Evolutionary conservation across 1,284 basidiomycete genomes (phyloP).

Genomic region (Omphalotus olearius): DNA sequence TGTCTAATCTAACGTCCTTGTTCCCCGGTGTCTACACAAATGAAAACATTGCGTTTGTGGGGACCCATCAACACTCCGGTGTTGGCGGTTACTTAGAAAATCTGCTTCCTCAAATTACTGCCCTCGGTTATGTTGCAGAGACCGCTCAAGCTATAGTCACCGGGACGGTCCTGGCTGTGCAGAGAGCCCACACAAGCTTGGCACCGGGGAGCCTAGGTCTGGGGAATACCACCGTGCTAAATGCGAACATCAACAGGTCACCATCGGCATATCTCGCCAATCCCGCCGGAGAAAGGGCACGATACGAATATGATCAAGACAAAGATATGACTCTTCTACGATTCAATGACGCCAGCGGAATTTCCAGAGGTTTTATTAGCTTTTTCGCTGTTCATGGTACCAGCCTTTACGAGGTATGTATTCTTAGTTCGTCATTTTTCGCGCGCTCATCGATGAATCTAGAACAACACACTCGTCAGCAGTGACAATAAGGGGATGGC

Average conservation of each 20-base stretch:
- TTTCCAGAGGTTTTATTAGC: slow-evolving; percentile 61
- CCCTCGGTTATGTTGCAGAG: slow-evolving; percentile 68
- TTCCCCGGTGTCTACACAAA: slow-evolving; percentile 66
- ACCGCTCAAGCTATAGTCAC: slow-evolving; percentile 67
- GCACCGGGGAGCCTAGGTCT: slow-evolving; percentile 54
- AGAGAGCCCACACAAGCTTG: slow-evolving; percentile 62
- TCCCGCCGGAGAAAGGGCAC: slow-evolving; percentile 60
- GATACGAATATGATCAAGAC: slow-evolving; percentile 67
- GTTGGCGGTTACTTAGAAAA: slow-evolving; percentile 79
- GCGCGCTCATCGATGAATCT: neutral
- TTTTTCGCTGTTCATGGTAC: slow-evolving; percentile 84
- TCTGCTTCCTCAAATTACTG: slow-evolving; percentile 73
- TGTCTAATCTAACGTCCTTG: slow-evolving; percentile 47
- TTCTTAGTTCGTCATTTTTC: neutral
- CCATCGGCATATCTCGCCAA: slow-evolving; percentile 74
- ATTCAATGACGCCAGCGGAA: slow-evolving; percentile 56
- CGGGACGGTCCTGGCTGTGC: slow-evolving; percentile 67
- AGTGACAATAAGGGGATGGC: slow-evolving; percentile 83
- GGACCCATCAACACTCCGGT: slow-evolving; percentile 76
- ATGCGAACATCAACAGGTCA: slow-evolving; percentile 72
- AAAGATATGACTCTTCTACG: slow-evolving; percentile 65
- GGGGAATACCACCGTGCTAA: slow-evolving; percentile 64
- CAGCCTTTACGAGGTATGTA: slow-evolving; percentile 62
- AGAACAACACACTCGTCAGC: slow-evolving; percentile 79
- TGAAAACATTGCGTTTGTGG: slow-evolving; percentile 72